Evolutionary conservation across 805 yeast species (phyloP).

Genomic region (Geotrichum ghanense): DNA sequence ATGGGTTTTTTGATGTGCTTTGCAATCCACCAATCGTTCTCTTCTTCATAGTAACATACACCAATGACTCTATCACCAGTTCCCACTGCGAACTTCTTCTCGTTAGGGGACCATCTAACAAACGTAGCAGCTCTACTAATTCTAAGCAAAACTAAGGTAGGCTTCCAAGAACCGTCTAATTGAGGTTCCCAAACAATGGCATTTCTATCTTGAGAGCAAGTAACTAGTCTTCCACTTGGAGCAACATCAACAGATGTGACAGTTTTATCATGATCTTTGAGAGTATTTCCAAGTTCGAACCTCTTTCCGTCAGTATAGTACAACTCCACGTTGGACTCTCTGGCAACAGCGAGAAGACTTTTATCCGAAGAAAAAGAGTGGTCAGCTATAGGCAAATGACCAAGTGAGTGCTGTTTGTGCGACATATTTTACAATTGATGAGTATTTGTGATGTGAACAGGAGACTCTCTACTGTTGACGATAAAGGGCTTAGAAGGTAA

Average conservation of each 20-base stretch:
- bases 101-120: conserved; percentile 91
- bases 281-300: conserved; percentile 53
- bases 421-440: conserved; percentile 6
- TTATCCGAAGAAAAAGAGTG: conserved; percentile 74
- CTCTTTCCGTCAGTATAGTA: conserved; percentile 41
- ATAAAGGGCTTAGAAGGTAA: neutral
- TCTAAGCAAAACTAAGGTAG: conserved; percentile 83
- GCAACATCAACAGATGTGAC: conserved; percentile 93
- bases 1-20: conserved; percentile 95
- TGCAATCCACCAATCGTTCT: conserved; percentile 99
- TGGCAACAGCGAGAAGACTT: conserved; percentile 65
- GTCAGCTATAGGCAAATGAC: conserved; percentile 80
- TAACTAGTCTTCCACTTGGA: conserved; percentile 68
- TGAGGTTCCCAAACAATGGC: conserved; percentile 91
- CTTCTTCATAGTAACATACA: conserved; percentile 89
- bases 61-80: conserved; percentile 91
- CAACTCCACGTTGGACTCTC: conserved; percentile 63
- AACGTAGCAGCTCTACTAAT: conserved; percentile 92
- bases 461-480: conserved; percentile 27
- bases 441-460: conserved; percentile 14
- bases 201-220: conserved; percentile 96
- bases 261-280: conserved; percentile 82
- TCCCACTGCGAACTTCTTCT: conserved; percentile 94
- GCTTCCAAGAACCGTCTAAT: conserved; percentile 55
- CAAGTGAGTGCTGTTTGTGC: conserved; percentile 42